Evolutionary conservation across 164 flowering plant species (phyloP), one percentile per base, ranked within the genome.

Genomic region (Magnolia officinalis): DNA sequence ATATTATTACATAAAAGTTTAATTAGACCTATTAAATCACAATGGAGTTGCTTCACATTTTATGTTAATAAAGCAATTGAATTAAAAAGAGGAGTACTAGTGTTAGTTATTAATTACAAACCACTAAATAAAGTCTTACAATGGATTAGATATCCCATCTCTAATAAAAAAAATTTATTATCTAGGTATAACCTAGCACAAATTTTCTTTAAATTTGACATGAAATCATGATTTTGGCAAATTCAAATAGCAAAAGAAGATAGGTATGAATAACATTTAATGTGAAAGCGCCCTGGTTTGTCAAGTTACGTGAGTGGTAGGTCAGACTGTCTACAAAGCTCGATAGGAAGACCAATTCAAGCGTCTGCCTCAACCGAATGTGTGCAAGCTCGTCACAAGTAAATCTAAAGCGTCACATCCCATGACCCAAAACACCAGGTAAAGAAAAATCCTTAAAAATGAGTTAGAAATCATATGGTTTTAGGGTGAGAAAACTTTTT

Each of bases 51-150:
- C 26, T 10, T 19, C 1, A 11, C 70, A 8, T 67, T 67, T 26
- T 67, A 67, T 67, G 59, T 10, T n/a, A 19, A 71, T 6, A 71
- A 71, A 19, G 19, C 50, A 6, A 26, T 59, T 7, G 1, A 71
- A 71, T 2, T 26, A 8, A 61, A 71, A 71, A 2, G 73, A 50
- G 73, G 73, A 49, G 14, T 2, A 16, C 73, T 4, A 16, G 1
- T 24, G n/a, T 51, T 71, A 9, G 59, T 71, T 50, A 49, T 71
- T 9, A 71, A 71, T 20, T 50, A 71, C 37, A 71, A 71, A 16
- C 59, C 59, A 0, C 23, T 71, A 45, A 71, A 71, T 71, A 49
- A 71, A 45, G 55, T 18, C 7, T 8, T 71, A 0, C 1, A 71
- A 50, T 51, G 58, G 73, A 50, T 71, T 4, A 49, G 73, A 19